phyloP scores from a whole-genome alignment of 148 eudicot species.

The Talinum fruticosum region DNA sequence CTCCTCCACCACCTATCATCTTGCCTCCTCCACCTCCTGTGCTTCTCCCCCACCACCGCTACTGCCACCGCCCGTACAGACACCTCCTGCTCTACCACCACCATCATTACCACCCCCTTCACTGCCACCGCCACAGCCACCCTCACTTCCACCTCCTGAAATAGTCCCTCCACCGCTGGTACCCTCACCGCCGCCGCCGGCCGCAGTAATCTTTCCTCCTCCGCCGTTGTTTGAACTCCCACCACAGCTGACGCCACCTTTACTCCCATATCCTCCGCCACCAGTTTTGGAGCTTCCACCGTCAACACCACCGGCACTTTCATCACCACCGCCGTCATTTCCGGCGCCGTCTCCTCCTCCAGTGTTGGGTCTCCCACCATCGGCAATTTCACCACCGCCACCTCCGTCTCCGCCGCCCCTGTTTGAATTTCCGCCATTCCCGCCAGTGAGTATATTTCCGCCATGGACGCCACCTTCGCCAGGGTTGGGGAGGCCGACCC shows the following conservation, averaged over 20 bases:
- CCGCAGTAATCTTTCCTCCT: background rate
- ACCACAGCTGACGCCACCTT: slow-evolving; percentile 9
- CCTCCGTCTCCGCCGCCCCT: background rate
- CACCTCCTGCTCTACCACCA: background rate
- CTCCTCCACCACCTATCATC: slow-evolving; percentile 14
- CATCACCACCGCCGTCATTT: slow-evolving; percentile 24
- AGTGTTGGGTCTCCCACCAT: background rate
- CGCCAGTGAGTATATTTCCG: slow-evolving; percentile 11
- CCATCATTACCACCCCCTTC: background rate
- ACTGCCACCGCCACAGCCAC: background rate
- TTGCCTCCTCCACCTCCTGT: background rate
- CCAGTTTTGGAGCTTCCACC: background rate
- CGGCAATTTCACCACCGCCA: background rate
- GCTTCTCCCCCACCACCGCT: background rate
- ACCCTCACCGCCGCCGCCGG: no score
- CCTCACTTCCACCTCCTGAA: background rate
- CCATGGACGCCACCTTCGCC: slow-evolving; percentile 26
- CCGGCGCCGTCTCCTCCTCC: slow-evolving; percentile 20
- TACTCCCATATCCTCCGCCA: slow-evolving; percentile 18
- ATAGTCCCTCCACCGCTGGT: background rate
- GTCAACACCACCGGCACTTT: background rate
- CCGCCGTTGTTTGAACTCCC: slow-evolving; percentile 11
- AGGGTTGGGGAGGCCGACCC: slow-evolving; percentile 1
- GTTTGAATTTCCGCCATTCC: slow-evolving; percentile 3
- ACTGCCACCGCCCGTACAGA: background rate